Evolutionary conservation across 1,139 yeast genomes (phyloP), one percentile per base, ranked within the genome.

Genomic region (Chernovozyma sophiae-reginae): DNA sequence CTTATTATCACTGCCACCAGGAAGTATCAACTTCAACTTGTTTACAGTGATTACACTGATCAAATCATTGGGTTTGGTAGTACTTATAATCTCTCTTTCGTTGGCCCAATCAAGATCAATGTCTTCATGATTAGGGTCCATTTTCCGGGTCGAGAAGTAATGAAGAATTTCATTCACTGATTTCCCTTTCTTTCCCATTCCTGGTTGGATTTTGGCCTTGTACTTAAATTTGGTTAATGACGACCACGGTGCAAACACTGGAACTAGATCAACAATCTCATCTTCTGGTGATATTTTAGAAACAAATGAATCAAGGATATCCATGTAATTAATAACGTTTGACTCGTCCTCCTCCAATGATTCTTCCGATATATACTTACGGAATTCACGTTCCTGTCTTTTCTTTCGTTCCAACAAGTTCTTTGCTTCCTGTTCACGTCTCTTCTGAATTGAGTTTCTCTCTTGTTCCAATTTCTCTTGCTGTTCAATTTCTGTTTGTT

Each of bases 201-300:
- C 99, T 0, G 95, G 94, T 47, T 81, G 87, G 30, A 92, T 62
- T 58, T 92, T 90, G 28, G 86, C 82, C 55, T 87, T 89, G 62
- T 85, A 89, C 55, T 86, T 83, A 60, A 74, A 77, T 55, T 83
- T 83, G 43, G 68, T 74, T 48, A 92, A 60, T 0, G 97, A 74
- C 11, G 75, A 62, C 96, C 97, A 94, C 1, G 98, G 98, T 0
- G 92, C 97, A 69, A 89, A 90, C 8, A 86, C 81, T 0, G 97
- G 96, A 7, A 92, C 76, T 6, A 85, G 77, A 35, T 79, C 86
- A 6, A 58, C 49, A 12, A 81, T 47, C 0, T 63, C 61, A 47
- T 76, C 80, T 1, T 62, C 56, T 18, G 62, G 47, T 5, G 59
- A 55, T 0, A 81, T 80, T 32, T 72, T 68, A 14, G 67, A 41